Conservation (phyloP, 83 land plant species). For the Picea abies region DNA sequence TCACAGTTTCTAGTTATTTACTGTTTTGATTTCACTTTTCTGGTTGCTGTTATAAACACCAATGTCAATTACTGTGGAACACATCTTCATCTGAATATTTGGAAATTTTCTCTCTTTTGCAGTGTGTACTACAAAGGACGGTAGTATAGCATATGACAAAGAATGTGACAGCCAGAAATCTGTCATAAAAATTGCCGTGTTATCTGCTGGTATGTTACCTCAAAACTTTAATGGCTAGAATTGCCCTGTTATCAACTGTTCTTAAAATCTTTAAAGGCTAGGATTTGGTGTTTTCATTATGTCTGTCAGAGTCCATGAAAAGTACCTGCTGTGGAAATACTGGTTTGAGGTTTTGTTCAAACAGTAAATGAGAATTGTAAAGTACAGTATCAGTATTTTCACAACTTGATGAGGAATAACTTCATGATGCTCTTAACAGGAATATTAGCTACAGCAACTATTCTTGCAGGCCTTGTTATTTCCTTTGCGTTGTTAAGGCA, state of each 20-base stretch:
- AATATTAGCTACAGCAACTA: slow-evolving; percentile 16
- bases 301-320: background rate
- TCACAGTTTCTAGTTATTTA: no score
- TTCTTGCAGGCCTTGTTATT: slow-evolving; percentile 20
- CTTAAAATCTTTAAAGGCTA: background rate
- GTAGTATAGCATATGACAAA: background rate
- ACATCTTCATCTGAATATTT: no score
- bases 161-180: background rate
- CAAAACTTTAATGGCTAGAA: background rate
- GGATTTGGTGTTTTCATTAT: background rate
- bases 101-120: background rate
- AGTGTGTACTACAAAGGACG: slow-evolving; percentile 12
- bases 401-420: background rate
- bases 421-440: slow-evolving; percentile 11
- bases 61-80: no score
- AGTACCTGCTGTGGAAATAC: background rate
- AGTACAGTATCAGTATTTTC: background rate
- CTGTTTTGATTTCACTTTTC: no score
- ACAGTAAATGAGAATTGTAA: slow-evolving; percentile 5
- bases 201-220: slow-evolving; percentile 11
- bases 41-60: no score
- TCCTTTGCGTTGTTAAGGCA: slow-evolving; percentile 21
- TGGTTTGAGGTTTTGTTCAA: background rate
- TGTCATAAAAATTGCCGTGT: background rate
- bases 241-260: background rate